Evolutionary conservation across 2,329 filamentous ascomycete species (phyloP).

Genomic region (Aureobasidium namibiae): DNA sequence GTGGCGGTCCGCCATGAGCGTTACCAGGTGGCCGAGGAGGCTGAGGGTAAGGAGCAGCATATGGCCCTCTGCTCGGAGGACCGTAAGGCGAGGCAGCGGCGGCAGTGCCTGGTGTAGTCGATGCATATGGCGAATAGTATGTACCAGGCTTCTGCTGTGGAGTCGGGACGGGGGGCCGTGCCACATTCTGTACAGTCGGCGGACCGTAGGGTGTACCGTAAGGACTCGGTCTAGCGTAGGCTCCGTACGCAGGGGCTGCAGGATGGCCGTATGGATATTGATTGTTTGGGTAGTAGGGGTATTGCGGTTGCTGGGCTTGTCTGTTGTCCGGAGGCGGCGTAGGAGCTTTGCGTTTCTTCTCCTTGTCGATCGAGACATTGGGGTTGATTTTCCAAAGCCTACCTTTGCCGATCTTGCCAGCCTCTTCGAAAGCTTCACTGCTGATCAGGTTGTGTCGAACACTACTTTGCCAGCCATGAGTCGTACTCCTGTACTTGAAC

Average conservation of each 20-base stretch:
- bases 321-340: constrained; percentile 26
- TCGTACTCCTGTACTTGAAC: constrained; percentile 52
- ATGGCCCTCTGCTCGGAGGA: constrained; percentile 14
- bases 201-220: constrained; percentile 16
- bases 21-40: background rate
- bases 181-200: constrained; percentile 12
- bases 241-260: constrained; percentile 13
- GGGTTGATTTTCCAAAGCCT: constrained; percentile 56
- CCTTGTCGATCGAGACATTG: constrained; percentile 51
- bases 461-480: constrained; percentile 58
- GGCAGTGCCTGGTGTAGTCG: constrained; percentile 14
- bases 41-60: constrained; percentile 12
- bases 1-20: background rate
- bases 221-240: constrained; percentile 16
- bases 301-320: constrained; percentile 11
- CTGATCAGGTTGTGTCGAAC: constrained; percentile 57
- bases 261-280: constrained; percentile 15
- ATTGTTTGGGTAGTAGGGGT: constrained; percentile 15
- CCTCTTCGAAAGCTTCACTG: constrained; percentile 52
- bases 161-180: constrained; percentile 12
- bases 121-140: constrained; percentile 18
- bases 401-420: constrained; percentile 53
- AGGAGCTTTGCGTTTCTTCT: constrained; percentile 43
- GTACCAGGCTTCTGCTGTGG: constrained; percentile 15
- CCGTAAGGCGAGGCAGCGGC: constrained; percentile 14